Base-by-base conservation (phyloP, 2,329 filamentous ascomycete genomes). In the Beauveria scarabaeidicola region DNA sequence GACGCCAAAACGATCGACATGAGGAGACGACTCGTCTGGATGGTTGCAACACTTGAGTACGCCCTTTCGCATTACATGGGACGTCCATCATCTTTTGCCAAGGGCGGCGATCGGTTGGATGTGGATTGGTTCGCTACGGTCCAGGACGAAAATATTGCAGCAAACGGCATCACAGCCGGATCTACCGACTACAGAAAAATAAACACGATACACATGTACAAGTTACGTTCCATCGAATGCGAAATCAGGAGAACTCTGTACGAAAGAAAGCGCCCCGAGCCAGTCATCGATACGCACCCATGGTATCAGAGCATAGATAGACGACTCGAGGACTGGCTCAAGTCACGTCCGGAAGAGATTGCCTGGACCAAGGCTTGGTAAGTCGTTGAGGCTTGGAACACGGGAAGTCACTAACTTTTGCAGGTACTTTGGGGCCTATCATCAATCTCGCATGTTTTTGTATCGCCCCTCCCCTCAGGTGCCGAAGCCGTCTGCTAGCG, bases 381-480 rank as follows among this genome's bases (percentile, higher is more conserved):
- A 68, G 85, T 74, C 47, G 7, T 25, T 25, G 4, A 36, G n/a
- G 23, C n/a, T 9, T 13, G 23, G 38, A 13, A 21, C 21, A 11
- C 8, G 5, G 46, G 5, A 36, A 8, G 11, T 3, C 65, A 53
- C 63, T 63, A 63, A 40, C 3, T n/a, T 52, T 32, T 17, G 52
- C 55, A 87, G 84, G 83, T 87, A 87, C 66, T 77, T 76, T 11
- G 79, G 81, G 17, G 81, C 89, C 64, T 91, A 89, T 71, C 91
- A 97, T 69, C 90, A 90, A 51, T 93, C 97, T 85, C 79, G 95
- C 23, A 85, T 96, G 50, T 89, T 92, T 66, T 81, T 97, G 64
- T 94, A 91, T 71, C 84, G 94, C 3, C 94, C 94, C 1, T 96
- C 91, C 1, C 94, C 94, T 1, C 94, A 97, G 70, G 85, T 97